A percentile compares a stretch with the other conserved stretches of the same genome.
Evolutionary conservation across 2,329 filamentous ascomycete species (phyloP).

Genomic region (Falciphora oryzae): DNA sequence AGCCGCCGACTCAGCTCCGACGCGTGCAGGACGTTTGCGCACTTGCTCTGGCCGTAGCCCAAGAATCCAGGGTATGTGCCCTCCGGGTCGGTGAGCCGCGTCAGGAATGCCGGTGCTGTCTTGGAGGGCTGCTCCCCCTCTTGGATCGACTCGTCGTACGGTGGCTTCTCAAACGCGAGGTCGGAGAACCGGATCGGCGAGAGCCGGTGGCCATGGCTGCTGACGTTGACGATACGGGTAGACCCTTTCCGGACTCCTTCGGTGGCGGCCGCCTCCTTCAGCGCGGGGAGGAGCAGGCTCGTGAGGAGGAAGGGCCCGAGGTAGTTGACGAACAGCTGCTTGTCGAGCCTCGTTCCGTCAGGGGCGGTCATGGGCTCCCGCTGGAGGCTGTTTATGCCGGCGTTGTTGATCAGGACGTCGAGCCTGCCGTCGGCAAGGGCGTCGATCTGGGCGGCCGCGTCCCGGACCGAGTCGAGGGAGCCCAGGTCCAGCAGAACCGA

Average conservation of each 20-base stretch:
- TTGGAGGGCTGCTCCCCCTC: slow-evolving; percentile 16
- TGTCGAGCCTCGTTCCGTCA: slow-evolving; percentile 25
- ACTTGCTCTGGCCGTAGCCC: slow-evolving; percentile 42
- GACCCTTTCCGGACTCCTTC: slow-evolving; percentile 8
- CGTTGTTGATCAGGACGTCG: slow-evolving; percentile 39
- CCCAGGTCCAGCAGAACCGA: slow-evolving; percentile 28
- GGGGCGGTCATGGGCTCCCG: slow-evolving; percentile 24
- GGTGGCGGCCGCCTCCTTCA: slow-evolving; percentile 27
- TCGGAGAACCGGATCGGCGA: slow-evolving; percentile 37
- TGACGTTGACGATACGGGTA: slow-evolving; percentile 35
- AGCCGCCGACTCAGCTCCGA: slow-evolving; percentile 28
- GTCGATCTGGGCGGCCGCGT: slow-evolving; percentile 26
- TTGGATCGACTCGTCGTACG: slow-evolving; percentile 27
- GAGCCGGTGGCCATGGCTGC: slow-evolving; percentile 31
- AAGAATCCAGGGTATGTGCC: slow-evolving; percentile 26
- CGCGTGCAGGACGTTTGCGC: slow-evolving; percentile 38
- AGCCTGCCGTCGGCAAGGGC: slow-evolving; percentile 21
- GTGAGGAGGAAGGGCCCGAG: slow-evolving; percentile 42
- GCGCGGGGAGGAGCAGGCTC: slow-evolving; percentile 36
- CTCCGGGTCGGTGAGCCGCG: slow-evolving; percentile 13
- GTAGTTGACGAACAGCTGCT: slow-evolving; percentile 31
- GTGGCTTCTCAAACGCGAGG: slow-evolving; percentile 30
- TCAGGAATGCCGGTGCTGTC: slow-evolving; percentile 5
- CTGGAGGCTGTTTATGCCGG: slow-evolving; percentile 29
- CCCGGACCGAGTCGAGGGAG: slow-evolving; percentile 26